Evolutionary conservation across 2,329 filamentous ascomycete species (phyloP).

Genomic region (Epichloe amarillans): DNA sequence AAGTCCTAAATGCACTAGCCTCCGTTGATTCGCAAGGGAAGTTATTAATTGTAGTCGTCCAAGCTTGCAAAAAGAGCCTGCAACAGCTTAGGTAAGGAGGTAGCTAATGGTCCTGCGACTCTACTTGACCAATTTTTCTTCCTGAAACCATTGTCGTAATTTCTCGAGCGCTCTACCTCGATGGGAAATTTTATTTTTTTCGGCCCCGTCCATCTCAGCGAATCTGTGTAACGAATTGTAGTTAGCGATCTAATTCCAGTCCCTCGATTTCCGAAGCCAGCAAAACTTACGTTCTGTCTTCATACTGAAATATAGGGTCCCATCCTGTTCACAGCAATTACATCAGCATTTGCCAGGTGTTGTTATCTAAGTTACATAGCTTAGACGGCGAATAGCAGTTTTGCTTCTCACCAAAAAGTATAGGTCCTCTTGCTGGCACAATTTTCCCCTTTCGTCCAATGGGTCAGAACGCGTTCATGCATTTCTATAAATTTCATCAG

Average conservation of each 20-base stretch:
- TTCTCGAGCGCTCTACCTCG: conserved; percentile 77
- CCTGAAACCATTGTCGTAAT: conserved; percentile 62
- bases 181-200: conserved; percentile 90
- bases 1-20: conserved; percentile 15
- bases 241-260: background rate
- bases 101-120: background rate
- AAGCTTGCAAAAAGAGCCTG: background rate
- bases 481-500: background rate
- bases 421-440: conserved; percentile 68
- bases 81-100: too few relatives aligned
- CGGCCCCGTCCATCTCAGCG: conserved; percentile 82
- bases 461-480: background rate
- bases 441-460: conserved; percentile 49
- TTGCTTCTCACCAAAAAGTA: conserved; percentile 58
- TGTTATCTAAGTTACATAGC: background rate
- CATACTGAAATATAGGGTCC: conserved; percentile 92
- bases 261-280: background rate
- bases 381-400: background rate
- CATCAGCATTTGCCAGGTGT: background rate
- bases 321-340: conserved; percentile 48
- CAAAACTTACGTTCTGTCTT: conserved; percentile 59
- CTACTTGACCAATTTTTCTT: background rate
- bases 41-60: background rate
- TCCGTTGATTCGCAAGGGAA: background rate
- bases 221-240: conserved; percentile 35